A percentile compares a stretch with the other conserved stretches of the same genome.
Evolutionary conservation across 1,284 basidiomycete species (phyloP).

Genomic region (Ganoderma meredithae): DNA sequence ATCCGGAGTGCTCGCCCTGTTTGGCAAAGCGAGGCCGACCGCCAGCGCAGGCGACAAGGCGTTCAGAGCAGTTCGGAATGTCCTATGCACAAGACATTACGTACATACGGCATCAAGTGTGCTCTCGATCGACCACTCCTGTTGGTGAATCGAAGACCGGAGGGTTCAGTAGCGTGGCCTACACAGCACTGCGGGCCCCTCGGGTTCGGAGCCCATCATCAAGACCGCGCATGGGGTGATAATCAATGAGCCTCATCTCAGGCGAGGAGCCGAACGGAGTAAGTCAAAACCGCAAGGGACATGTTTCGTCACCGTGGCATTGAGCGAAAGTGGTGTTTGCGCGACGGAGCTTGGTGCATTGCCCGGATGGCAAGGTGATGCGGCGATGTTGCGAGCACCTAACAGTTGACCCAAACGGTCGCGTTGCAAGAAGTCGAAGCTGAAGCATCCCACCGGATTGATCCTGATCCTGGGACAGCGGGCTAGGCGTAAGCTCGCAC

Average conservation of each 20-base stretch:
- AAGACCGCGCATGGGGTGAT: conserved; percentile 25
- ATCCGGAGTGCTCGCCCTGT: conserved; percentile 1
- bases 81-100: conserved; percentile 17
- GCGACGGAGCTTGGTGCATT: conserved; percentile 12
- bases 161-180: conserved; percentile 14
- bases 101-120: conserved; percentile 17
- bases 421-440: conserved; percentile 4
- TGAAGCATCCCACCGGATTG: not conserved
- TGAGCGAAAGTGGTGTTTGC: conserved; percentile 12
- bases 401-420: conserved; percentile 6
- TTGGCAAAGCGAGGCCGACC: conserved; percentile 13
- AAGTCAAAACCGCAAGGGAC: conserved; percentile 12
- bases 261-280: conserved; percentile 10
- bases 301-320: conserved; percentile 11
- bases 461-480: conserved; percentile 21
- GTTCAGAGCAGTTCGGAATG: conserved; percentile 24
- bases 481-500: conserved; percentile 6
- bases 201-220: conserved; percentile 15
- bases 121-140: conserved; percentile 20
- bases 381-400: conserved; percentile 3
- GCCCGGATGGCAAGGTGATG: conserved; percentile 14
- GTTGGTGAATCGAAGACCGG: conserved; percentile 25
- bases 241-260: conserved; percentile 21
- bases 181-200: conserved; percentile 19
- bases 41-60: not conserved